A percentile compares a stretch with the other conserved stretches of the same genome.
phyloP scores from a whole-genome alignment of 495 filamentous ascomycete species.

The Chaetomium fimeti region DNA sequence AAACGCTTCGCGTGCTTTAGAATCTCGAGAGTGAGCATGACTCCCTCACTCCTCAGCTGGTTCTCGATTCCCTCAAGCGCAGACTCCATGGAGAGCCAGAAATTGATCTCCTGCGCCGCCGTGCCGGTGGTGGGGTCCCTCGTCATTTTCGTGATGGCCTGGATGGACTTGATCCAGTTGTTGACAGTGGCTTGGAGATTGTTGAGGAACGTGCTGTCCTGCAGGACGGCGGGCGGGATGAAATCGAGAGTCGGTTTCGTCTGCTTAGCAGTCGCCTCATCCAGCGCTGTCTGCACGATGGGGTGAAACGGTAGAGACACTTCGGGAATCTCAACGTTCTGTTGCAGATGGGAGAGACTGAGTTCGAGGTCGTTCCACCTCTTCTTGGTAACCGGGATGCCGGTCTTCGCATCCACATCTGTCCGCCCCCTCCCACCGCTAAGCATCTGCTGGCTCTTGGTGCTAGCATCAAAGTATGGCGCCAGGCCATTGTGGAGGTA shows the following conservation, averaged over 20 bases:
- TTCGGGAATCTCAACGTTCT: conserved; percentile 96
- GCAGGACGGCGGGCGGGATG: conserved; percentile 67
- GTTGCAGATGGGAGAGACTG: conserved; percentile 84
- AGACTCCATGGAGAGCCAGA: conserved; percentile 94
- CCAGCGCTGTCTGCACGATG: conserved; percentile 77
- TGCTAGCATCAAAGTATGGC: conserved; percentile 94
- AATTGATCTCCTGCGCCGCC: conserved; percentile 95
- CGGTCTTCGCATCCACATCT: conserved; percentile 86
- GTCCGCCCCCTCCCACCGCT: conserved; percentile 64
- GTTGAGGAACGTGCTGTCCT: conserved; percentile 89
- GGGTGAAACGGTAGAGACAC: conserved; percentile 81
- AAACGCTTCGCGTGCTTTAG: conserved; percentile 94
- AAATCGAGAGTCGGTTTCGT: conserved; percentile 70
- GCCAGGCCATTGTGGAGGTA: conserved; percentile 82
- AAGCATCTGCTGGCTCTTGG: conserved; percentile 71
- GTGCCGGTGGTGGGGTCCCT: conserved; percentile 84
- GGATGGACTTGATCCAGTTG: conserved; percentile 96
- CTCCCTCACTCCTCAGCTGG: conserved; percentile 83
- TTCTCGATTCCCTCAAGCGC: conserved; percentile 85
- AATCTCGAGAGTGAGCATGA: conserved; percentile 88
- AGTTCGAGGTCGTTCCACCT: conserved; percentile 90
- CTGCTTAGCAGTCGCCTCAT: conserved; percentile 64
- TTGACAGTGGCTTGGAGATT: conserved; percentile 90
- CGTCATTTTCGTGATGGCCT: conserved; percentile 92
- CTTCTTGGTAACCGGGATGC: conserved; percentile 95